Base-by-base conservation (phyloP, 2,329 filamentous ascomycete genomes). In the Celoporthe dispersa region DNA sequence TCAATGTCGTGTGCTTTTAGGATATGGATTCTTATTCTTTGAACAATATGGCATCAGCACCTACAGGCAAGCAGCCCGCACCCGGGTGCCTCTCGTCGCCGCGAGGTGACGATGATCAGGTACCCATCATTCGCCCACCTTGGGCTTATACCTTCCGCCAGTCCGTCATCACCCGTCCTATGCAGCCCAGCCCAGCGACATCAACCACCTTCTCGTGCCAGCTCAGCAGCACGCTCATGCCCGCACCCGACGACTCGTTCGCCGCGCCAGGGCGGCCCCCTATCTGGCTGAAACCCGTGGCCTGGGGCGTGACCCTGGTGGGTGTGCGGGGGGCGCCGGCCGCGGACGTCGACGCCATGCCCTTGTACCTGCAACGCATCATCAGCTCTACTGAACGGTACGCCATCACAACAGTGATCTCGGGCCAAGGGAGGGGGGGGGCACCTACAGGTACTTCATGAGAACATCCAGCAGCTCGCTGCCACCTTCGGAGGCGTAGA, bases 201-300 rank as follows among this genome's bases (percentile, higher is more conserved):
- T 99, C 96, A 5, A 98, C 94, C 73, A 98, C 88, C 87, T 98
- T 99, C 85, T 99, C 96, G 79, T 99, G 96, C 96, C 96, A 99
- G 82, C 94, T 98, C 75, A 99, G 84, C 79, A 99, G 81, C 66
- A 99, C 96, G 79, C 96, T 98, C 96, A 98, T 98, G 67, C 91
- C 92, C 69, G 94, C 91, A 48, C 93, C 92, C 72, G 93, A 91
- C 62, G 93, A 92, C 78, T 91, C 89, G 78, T 84, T 87, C 51
- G 83, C 78, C 11, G 77, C 83, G 35, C 84, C 85, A 9, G 88
- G 85, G 67, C 89, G 81, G 16, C 80, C 81, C 25, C 84, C 84
- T 57, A 95, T 88, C 82, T 98, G 95, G 77, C 92, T 94, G 83
- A 98, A 98, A 9, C 94, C 94, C 6, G 94, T 97, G 69, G 88